A percentile compares a stretch with the other conserved stretches of the same genome.
Conservation (phyloP, 805 yeast genomes). For the Ogataea trehalophila region DNA sequence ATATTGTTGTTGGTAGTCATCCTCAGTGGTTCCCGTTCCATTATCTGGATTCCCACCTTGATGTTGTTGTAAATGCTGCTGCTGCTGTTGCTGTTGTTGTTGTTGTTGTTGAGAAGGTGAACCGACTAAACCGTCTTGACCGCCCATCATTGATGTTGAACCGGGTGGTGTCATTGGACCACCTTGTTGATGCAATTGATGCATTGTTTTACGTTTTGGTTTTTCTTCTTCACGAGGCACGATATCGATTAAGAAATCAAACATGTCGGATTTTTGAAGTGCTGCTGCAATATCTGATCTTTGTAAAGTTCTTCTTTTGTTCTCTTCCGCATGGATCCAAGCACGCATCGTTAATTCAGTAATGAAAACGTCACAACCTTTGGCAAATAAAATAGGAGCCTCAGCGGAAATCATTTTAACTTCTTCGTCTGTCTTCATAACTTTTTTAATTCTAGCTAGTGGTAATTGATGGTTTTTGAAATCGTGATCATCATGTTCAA, state of each 20-base stretch:
- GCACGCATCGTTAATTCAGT: slow-evolving; percentile 98
- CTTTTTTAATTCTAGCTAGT: slow-evolving; percentile 91
- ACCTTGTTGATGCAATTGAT: slow-evolving; percentile 19
- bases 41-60: slow-evolving; percentile 4
- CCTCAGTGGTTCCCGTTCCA: neutral
- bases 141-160: neutral
- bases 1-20: slow-evolving; percentile 18
- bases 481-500: slow-evolving; percentile 84
- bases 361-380: slow-evolving; percentile 95
- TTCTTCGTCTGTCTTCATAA: slow-evolving; percentile 96
- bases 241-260: slow-evolving; percentile 92
- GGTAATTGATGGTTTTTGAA: slow-evolving; percentile 95
- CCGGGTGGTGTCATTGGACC: slow-evolving; percentile 1
- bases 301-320: slow-evolving; percentile 90
- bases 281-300: slow-evolving; percentile 95
- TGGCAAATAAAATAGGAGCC: slow-evolving; percentile 95
- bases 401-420: slow-evolving; percentile 98
- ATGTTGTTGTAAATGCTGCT: neutral
- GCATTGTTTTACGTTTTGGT: slow-evolving; percentile 34
- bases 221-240: slow-evolving; percentile 87
- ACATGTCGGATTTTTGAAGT: slow-evolving; percentile 90
- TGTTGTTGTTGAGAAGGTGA: slow-evolving; percentile 1
- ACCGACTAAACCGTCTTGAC: neutral
- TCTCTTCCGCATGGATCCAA: slow-evolving; percentile 98
- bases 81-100: neutral